Evolutionary conservation across 805 yeast species (phyloP), one percentile per base, ranked within the genome.

Genomic region (Pichia ethanolica): DNA sequence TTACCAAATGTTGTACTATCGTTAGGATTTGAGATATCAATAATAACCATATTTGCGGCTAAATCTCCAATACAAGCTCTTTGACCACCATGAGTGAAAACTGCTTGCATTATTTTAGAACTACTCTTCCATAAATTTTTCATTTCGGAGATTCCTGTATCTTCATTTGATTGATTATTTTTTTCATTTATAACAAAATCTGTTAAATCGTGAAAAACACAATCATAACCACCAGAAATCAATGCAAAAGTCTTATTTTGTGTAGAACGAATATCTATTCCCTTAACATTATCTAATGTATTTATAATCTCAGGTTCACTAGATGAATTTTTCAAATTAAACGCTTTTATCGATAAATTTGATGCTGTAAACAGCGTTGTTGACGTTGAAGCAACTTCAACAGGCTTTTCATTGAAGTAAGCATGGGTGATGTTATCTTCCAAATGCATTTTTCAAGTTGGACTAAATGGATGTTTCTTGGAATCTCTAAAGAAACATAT

Each of bases 61-160:
- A 83, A 86, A 38, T 91, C 90, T 28, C 83, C 89, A 51, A 80
- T 73, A 1, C 81, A 69, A 1, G 74, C 69, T 60, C 78, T 69
- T 35, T 76, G 73, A 0, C 85, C 89, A 45, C 76, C 78, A 55
- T 84, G 86, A 26, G 83, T 77, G 57, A 80, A 75, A 12, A 67
- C 68, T 7, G 78, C 72, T 54, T 77, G 82, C 53, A 86, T 66
- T 26, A 81, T 47, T 8, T 42, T 35, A 7, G 51, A 44, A n/a
- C 50, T 41, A 41, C 51, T 53, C 28, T 53, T 53, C 42, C 48
- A 46, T 26, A 53, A n/a, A 3, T 37, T 35, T 27, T 35, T 39
- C 46, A 49, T 48, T 39, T 38, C 42, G 6, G 35, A 36, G 14
- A 42, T 51, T 11, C 28, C 42, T 8, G 37, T 26, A 39, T 35